Percentiles rank a stretch among this genome's conserved stretches.
Evolutionary conservation across 495 filamentous ascomycete species (phyloP).

Genomic region (Lasiosphaeriaceae sp.): DNA sequence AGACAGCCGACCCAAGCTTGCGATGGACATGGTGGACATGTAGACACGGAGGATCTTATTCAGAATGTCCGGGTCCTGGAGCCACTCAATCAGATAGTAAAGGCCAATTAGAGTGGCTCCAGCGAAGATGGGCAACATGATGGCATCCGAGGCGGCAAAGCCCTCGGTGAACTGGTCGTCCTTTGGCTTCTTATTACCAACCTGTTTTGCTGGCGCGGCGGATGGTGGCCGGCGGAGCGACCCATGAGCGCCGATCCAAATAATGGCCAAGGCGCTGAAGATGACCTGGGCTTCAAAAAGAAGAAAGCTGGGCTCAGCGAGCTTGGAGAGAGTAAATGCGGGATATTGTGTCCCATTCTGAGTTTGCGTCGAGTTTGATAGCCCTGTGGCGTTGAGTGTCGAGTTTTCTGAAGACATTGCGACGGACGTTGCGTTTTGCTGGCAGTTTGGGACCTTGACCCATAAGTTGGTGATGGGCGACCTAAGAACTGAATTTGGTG

Average conservation of each 20-base stretch:
- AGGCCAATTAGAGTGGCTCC: constrained; percentile 68
- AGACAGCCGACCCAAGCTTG: constrained; percentile 64
- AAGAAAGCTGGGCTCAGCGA: constrained; percentile 47
- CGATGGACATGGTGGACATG: constrained; percentile 74
- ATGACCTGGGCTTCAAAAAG: constrained; percentile 37
- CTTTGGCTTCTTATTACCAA: constrained; percentile 45
- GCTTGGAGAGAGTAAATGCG: constrained; percentile 25
- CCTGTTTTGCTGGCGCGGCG: constrained; percentile 57
- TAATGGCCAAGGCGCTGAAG: constrained; percentile 38
- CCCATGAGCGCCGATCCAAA: constrained; percentile 44
- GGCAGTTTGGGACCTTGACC: too few species aligned
- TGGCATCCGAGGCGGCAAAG: constrained; percentile 72
- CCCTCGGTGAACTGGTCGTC: constrained; percentile 69
- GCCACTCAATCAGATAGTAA: constrained; percentile 86
- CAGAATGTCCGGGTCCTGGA: constrained; percentile 73
- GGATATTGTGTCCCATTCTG: neutral
- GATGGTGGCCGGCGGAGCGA: constrained; percentile 72
- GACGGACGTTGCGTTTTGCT: too few species aligned
- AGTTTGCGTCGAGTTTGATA: neutral
- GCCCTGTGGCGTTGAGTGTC: constrained; percentile 2
- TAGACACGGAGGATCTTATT: constrained; percentile 85
- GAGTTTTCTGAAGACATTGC: constrained; percentile 17
- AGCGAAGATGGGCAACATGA: constrained; percentile 82
- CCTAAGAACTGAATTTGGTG: too few species aligned
- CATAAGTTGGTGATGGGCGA: too few species aligned